Evolutionary conservation across 495 filamentous ascomycete genomes (phyloP).

Genomic region (Pyronema omphalodes): DNA sequence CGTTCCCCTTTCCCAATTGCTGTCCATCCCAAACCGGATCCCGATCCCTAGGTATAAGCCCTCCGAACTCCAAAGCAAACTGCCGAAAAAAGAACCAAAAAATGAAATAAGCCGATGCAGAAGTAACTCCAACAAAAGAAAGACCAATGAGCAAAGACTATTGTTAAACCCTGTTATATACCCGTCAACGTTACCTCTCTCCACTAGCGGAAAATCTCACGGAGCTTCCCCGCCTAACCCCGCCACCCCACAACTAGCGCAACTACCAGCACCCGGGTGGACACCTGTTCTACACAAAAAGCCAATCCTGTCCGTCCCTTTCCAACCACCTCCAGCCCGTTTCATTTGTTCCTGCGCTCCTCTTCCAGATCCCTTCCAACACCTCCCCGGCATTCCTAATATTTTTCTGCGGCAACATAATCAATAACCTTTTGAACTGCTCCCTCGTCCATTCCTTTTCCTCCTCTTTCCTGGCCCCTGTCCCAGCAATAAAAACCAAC

Average conservation of each 20-base stretch:
- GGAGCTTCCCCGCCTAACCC: not conserved
- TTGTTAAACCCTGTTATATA: too few relatives aligned
- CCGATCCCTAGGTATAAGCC: not conserved
- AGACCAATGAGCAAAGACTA: too few relatives aligned
- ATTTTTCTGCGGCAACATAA: slow-evolving; percentile 19
- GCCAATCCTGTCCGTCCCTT: slow-evolving; percentile 18
- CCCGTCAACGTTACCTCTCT: too few relatives aligned
- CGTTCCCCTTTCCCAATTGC: not conserved
- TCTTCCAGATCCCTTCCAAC: slow-evolving; percentile 18
- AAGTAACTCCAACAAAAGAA: too few relatives aligned
- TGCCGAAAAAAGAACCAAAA: not conserved
- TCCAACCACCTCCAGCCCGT: slow-evolving; percentile 14
- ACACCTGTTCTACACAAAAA: slow-evolving; percentile 14
- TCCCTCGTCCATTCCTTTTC: slow-evolving; percentile 14
- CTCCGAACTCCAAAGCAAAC: not conserved
- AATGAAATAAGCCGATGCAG: not conserved
- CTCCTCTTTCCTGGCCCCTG: slow-evolving; percentile 10
- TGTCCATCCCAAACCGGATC: not conserved
- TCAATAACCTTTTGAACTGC: slow-evolving; percentile 17
- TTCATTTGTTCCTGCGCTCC: slow-evolving; percentile 4
- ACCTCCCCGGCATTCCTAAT: slow-evolving; percentile 18
- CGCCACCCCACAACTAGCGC: not conserved
- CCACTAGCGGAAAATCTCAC: not conserved
- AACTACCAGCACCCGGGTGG: not conserved
- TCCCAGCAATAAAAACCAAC: slow-evolving; percentile 20